Evolutionary conservation across 148 eudicot species (phyloP).

Genomic region (Nepenthes mirabilis): DNA sequence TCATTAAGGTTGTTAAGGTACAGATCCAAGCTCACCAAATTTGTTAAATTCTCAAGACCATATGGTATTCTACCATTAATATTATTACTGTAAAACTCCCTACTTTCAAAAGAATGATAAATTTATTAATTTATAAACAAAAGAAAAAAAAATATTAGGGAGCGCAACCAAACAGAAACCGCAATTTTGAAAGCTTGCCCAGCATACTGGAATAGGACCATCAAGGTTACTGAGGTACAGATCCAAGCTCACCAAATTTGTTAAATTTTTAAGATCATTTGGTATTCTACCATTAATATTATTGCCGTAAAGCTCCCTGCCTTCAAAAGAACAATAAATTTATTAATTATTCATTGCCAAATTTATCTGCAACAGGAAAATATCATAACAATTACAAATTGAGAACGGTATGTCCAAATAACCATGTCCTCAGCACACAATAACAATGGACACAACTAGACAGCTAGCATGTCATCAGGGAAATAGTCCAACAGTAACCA

Average conservation of each 20-base stretch:
- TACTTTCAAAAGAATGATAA: background rate
- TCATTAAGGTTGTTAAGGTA: conserved; percentile 21
- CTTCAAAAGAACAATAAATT: background rate
- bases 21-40: conserved; percentile 27
- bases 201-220: conserved; percentile 63
- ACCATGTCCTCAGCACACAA: no score
- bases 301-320: conserved; percentile 83
- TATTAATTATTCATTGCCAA: background rate
- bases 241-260: conserved; percentile 80
- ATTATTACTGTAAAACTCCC: no score
- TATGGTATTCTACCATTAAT: conserved; percentile 18
- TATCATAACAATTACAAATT: no score
- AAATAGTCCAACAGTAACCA: no score
- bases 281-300: conserved; percentile 68
- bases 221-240: conserved; percentile 52
- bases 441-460: no score
- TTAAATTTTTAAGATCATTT: conserved; percentile 59
- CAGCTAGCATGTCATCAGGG: no score
- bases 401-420: no score
- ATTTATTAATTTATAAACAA: background rate
- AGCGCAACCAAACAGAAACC: conserved; percentile 48
- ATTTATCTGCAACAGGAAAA: no score
- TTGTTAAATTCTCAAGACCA: conserved; percentile 17
- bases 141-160: no score
- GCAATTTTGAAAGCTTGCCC: conserved; percentile 54